Conservation (phyloP, 2,329 filamentous ascomycete species). For the Diaporthe destruens region DNA sequence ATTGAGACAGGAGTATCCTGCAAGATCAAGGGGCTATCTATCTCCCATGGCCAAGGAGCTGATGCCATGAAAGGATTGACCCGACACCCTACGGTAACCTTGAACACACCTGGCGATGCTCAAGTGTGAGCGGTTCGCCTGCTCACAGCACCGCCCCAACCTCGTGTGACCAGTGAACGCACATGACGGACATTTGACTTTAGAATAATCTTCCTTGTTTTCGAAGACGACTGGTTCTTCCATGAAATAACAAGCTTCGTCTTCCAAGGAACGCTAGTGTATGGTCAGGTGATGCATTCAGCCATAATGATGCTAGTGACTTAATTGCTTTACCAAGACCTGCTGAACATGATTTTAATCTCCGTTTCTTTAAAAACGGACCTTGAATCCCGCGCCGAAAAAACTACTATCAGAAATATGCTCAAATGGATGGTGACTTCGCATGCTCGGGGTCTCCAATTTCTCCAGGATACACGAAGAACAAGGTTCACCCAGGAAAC, state of each 20-base stretch:
- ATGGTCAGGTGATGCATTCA: not conserved
- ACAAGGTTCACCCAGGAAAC: constrained; percentile 33
- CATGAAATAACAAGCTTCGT: not conserved
- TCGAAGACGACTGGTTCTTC: not conserved
- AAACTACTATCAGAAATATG: not conserved
- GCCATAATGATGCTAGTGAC: not conserved
- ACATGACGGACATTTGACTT: not conserved
- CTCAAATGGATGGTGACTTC: not conserved
- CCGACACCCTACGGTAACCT: too few species aligned
- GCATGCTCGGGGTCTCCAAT: not conserved
- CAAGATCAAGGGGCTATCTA: not conserved
- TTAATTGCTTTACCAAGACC: not conserved
- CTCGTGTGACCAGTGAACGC: too few species aligned
- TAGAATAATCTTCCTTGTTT: too few species aligned
- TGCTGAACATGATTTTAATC: not conserved
- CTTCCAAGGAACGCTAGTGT: not conserved
- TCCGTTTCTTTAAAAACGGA: not conserved
- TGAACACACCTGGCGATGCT: not conserved
- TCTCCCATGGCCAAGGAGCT: not conserved
- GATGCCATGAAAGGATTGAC: not conserved
- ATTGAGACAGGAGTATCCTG: not conserved
- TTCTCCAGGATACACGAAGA: not conserved
- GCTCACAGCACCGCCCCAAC: not conserved
- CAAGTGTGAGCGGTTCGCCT: not conserved
- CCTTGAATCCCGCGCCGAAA: not conserved